These are phyloP conservation scores for Leishmania gerbilli DNA, from an alignment of 208 protist species.

Conservation along the genomic window DNA sequence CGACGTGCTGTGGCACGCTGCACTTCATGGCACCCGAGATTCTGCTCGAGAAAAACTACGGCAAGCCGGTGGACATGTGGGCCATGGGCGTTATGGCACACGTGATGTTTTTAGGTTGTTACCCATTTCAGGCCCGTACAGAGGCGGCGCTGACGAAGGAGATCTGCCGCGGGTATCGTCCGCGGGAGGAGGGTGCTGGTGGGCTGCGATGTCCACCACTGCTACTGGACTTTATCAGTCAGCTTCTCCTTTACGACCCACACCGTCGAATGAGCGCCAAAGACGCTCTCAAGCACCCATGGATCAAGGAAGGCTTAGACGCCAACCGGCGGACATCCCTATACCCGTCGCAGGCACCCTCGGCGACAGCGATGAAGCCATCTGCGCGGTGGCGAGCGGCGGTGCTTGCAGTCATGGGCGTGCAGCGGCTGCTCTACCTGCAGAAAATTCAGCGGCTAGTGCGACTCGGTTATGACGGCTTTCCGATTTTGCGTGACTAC, in stretches of 20 bases:
- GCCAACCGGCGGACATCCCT: constrained; percentile 22
- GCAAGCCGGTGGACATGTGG: constrained; percentile 93
- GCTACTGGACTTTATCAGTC: constrained; percentile 79
- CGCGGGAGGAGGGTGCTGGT: background rate
- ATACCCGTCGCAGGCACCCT: background rate
- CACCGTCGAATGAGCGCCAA: constrained; percentile 76
- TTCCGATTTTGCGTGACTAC: constrained; percentile 58
- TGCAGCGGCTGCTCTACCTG: constrained; percentile 72
- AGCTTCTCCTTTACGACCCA: constrained; percentile 71
- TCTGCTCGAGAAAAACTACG: constrained; percentile 79
- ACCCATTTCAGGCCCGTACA: constrained; percentile 71
- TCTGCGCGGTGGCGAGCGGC: constrained; percentile 44
- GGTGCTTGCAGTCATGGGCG: constrained; percentile 60
- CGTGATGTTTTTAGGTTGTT: constrained; percentile 76
- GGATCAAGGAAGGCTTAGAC: constrained; percentile 65
- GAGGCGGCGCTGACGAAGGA: constrained; percentile 39
- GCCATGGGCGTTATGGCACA: constrained; percentile 90
- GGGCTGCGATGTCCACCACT: constrained; percentile 16
- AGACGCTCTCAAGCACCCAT: constrained; percentile 85
- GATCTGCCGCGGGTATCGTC: constrained; percentile 47
- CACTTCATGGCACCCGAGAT: constrained; percentile 93
- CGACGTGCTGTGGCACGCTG: constrained; percentile 85
- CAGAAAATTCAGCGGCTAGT: constrained; percentile 46
- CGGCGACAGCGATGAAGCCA: background rate
- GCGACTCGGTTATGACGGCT: constrained; percentile 46